Conservation (phyloP, 2,329 filamentous ascomycete species). For the Sporothrix humicola region DNA sequence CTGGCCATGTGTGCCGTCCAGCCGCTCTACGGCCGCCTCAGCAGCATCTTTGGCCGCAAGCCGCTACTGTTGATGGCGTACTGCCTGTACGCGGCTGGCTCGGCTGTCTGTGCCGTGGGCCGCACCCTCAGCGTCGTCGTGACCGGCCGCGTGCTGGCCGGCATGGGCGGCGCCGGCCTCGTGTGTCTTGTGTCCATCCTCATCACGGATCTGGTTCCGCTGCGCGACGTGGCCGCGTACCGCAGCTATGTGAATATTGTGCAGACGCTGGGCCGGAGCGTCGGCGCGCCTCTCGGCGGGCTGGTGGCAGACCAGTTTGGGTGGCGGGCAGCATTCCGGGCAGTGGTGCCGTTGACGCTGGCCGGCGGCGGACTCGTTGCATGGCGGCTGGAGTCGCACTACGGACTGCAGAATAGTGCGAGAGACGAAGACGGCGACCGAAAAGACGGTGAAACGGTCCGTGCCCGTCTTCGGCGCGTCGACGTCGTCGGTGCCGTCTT, state of each 20-base stretch:
- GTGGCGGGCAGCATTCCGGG: neutral
- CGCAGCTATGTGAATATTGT: neutral
- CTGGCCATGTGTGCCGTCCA: conserved; percentile 59
- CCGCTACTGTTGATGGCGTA: conserved; percentile 56
- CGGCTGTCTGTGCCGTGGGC: neutral
- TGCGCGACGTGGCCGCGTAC: neutral
- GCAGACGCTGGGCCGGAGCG: neutral
- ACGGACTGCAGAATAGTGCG: neutral
- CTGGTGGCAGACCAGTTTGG: neutral
- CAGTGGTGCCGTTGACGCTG: neutral
- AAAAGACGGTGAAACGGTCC: neutral
- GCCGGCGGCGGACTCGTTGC: neutral
- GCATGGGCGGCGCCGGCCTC: neutral
- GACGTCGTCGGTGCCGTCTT: neutral
- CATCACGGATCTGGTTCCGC: neutral
- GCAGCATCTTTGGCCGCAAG: conserved; percentile 63
- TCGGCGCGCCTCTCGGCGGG: neutral
- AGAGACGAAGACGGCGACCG: neutral
- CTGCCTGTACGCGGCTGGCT: conserved; percentile 18
- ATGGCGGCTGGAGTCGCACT: neutral
- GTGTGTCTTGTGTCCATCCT: neutral
- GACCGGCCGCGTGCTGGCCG: neutral
- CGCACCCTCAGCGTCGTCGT: neutral
- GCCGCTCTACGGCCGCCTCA: conserved; percentile 61
- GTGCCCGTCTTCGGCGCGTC: neutral